phyloP scores from a whole-genome alignment of 164 flowering plant species.

The Umbilicus rupestris region DNA sequence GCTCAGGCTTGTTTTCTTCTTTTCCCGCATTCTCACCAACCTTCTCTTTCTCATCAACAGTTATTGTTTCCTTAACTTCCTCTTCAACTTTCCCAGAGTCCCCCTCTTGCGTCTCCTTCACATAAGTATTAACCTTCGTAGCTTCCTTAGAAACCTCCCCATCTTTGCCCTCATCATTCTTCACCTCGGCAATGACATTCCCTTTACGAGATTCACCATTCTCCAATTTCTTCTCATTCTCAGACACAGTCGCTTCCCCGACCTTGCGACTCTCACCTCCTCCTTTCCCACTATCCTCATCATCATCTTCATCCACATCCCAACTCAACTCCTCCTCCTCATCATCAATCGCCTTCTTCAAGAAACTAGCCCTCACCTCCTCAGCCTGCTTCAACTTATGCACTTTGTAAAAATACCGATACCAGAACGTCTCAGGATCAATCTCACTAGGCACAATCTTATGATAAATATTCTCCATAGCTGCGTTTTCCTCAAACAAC shows the following conservation, averaged over 20 bases:
- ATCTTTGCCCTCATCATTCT: constrained; percentile 5
- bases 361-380: constrained; percentile 57
- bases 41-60: neutral
- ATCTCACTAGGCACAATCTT: constrained; percentile 53
- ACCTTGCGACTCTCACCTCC: neutral
- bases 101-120: neutral
- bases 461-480: constrained; percentile 32
- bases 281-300: constrained; percentile 13
- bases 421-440: constrained; percentile 64
- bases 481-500: constrained; percentile 45
- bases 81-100: neutral
- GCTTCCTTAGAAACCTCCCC: neutral
- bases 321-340: constrained; percentile 76
- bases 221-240: neutral
- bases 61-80: neutral
- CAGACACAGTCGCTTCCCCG: neutral
- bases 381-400: constrained; percentile 59
- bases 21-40: constrained; percentile 7
- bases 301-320: constrained; percentile 77
- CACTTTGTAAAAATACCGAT: constrained; percentile 57
- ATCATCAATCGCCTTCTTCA: constrained; percentile 53
- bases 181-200: constrained; percentile 5
- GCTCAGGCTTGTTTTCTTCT: constrained; percentile 3
- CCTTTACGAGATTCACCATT: constrained; percentile 5
- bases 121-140: neutral